Evolutionary conservation across 2,329 filamentous ascomycete species (phyloP).

Genomic region (Dactylellina parvicollis): DNA sequence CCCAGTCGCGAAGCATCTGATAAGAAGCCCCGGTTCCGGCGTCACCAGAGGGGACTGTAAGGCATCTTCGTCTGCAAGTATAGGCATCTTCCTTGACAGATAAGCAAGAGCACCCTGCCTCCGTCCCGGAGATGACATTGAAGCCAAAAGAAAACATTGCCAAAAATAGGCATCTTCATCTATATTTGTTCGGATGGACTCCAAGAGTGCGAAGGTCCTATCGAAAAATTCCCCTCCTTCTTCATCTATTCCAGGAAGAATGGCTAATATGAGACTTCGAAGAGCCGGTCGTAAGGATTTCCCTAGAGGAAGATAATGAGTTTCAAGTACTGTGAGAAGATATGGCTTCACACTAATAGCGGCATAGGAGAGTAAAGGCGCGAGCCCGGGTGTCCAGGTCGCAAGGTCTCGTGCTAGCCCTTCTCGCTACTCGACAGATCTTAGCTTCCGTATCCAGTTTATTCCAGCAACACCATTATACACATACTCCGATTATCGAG

Average conservation of each 20-base stretch:
- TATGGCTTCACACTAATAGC: constrained; percentile 88
- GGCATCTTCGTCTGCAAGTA: constrained; percentile 66
- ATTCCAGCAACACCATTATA: constrained; percentile 8
- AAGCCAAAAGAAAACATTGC: constrained; percentile 95
- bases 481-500: constrained; percentile 76
- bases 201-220: constrained; percentile 79
- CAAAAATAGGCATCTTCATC: constrained; percentile 80
- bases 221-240: constrained; percentile 98
- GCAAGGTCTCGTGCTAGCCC: constrained; percentile 82
- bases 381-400: constrained; percentile 88
- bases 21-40: constrained; percentile 87
- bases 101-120: constrained; percentile 89
- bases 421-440: constrained; percentile 66
- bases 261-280: constrained; percentile 87
- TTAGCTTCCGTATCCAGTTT: constrained; percentile 49
- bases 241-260: constrained; percentile 91
- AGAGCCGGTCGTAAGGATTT: constrained; percentile 82
- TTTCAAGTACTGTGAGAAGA: constrained; percentile 85
- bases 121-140: constrained; percentile 86
- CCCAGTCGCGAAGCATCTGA: constrained; percentile 91
- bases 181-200: constrained; percentile 71
- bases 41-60: constrained; percentile 75
- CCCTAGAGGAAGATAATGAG: constrained; percentile 77
- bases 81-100: constrained; percentile 80
- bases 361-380: constrained; percentile 90